These are phyloP conservation scores for Achlya hypogyna DNA, from an alignment of 352 stramenopile species.

Conservation along the genomic window DNA sequence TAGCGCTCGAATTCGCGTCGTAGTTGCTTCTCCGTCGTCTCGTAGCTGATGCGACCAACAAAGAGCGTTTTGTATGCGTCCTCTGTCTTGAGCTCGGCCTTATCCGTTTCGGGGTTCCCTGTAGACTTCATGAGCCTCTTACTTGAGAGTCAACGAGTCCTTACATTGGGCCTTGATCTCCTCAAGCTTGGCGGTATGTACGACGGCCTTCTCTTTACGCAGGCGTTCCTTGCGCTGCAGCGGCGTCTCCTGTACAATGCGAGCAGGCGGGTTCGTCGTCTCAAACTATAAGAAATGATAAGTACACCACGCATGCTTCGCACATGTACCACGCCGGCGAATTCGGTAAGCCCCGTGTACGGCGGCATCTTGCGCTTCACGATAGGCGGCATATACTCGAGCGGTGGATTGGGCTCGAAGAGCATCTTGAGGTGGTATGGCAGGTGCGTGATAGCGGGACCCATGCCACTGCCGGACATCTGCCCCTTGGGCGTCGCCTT, in stretches of 20 bases:
- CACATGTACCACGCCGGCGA: constrained; percentile 27
- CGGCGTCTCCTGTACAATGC: constrained; percentile 60
- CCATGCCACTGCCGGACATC: constrained; percentile 83
- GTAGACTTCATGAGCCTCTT: neutral
- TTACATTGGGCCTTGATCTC: constrained; percentile 51
- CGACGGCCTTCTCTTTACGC: constrained; percentile 44
- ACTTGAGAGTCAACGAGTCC: neutral
- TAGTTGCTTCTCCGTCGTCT: constrained; percentile 97
- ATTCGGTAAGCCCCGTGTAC: constrained; percentile 47
- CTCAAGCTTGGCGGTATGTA: constrained; percentile 58
- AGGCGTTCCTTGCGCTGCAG: constrained; percentile 61
- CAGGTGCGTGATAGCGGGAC: constrained; percentile 70
- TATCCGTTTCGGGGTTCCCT: constrained; percentile 54
- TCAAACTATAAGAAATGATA: constrained; percentile 45
- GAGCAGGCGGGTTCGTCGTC: constrained; percentile 38
- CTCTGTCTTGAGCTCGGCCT: constrained; percentile 55
- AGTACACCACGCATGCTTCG: neutral
- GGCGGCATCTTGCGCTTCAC: constrained; percentile 83
- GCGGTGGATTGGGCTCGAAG: constrained; percentile 68
- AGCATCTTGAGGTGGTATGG: constrained; percentile 68
- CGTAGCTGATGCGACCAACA: constrained; percentile 94
- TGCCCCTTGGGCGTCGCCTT: constrained; percentile 86
- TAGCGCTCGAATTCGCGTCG: constrained; percentile 95
- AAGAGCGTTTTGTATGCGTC: constrained; percentile 98
- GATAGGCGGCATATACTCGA: constrained; percentile 58